A percentile compares a stretch with the other conserved stretches of the same genome.
These are phyloP conservation scores for Cladochytrium replicatum DNA, from an alignment of 192 early-diverging fungal genomes.

Conservation along the genomic window DNA sequence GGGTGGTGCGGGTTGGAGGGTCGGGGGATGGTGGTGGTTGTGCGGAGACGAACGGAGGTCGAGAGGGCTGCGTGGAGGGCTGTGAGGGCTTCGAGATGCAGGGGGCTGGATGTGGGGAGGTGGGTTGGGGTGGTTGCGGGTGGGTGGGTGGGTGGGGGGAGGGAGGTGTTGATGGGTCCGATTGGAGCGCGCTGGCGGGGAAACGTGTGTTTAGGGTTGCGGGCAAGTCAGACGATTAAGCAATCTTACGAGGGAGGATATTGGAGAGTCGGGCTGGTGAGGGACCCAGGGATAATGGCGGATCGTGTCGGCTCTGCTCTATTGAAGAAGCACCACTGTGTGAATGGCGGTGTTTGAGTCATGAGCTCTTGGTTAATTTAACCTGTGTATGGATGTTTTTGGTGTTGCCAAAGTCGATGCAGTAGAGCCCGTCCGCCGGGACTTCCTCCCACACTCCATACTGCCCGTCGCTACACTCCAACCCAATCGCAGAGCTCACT, in stretches of 20 bases:
- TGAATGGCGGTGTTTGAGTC: background rate
- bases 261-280: too few species aligned
- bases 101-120: background rate
- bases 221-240: background rate
- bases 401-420: conserved; percentile 37
- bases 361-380: background rate
- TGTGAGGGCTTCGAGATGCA: conserved; percentile 2
- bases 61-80: background rate
- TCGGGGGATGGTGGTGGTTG: background rate
- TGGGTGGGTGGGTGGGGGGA: background rate
- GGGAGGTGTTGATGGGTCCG: conserved; percentile 1
- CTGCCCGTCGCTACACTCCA: conserved; percentile 18
- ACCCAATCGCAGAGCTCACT: conserved; percentile 39
- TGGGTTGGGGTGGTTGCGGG: background rate
- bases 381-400: background rate
- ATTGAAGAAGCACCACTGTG: background rate
- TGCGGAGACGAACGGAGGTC: background rate
- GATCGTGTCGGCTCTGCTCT: conserved; percentile 1
- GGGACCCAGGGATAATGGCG: background rate
- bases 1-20: conserved; percentile 15
- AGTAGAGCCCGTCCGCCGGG: conserved; percentile 67
- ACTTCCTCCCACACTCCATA: conserved; percentile 56
- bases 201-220: background rate
- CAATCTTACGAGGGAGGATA: background rate
- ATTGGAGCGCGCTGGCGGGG: background rate